phyloP scores from a whole-genome alignment of 2,329 filamentous ascomycete genomes.

The Diaporthe citri region DNA sequence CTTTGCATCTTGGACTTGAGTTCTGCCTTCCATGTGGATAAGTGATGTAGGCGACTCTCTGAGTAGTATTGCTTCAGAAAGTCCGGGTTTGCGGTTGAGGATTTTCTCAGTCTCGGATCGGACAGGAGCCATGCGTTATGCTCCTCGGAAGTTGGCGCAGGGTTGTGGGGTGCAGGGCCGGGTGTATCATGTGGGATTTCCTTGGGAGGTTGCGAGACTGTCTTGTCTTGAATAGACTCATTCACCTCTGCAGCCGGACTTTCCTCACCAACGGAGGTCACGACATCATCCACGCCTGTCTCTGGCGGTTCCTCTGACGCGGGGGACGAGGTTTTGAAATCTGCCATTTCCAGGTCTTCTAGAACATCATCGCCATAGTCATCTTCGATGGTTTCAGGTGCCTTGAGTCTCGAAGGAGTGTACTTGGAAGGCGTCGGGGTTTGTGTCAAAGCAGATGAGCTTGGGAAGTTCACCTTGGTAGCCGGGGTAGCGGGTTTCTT shows the following conservation, averaged over 20 bases:
- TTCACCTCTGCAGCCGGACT: background rate
- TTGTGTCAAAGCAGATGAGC: constrained; percentile 39
- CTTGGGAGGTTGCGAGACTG: background rate
- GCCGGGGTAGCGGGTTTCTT: constrained; percentile 52
- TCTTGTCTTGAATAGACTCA: background rate
- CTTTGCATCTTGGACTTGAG: constrained; percentile 90
- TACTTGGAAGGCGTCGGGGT: constrained; percentile 37
- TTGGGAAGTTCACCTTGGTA: constrained; percentile 43
- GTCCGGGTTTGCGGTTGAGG: constrained; percentile 90
- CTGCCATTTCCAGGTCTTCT: background rate
- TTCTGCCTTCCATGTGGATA: constrained; percentile 97
- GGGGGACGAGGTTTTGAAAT: background rate
- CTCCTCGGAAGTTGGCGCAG: constrained; percentile 83
- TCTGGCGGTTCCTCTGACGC: background rate
- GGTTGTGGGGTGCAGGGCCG: constrained; percentile 40
- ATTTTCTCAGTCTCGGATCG: constrained; percentile 87
- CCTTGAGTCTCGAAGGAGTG: constrained; percentile 35
- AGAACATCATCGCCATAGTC: constrained; percentile 51
- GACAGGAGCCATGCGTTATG: constrained; percentile 88
- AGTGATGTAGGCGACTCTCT: constrained; percentile 92
- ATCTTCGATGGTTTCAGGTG: constrained; percentile 55
- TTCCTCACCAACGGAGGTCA: background rate
- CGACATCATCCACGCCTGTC: background rate
- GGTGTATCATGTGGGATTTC: constrained; percentile 6
- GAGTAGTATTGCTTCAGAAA: constrained; percentile 96